phyloP scores from a whole-genome alignment of 257 asterid species.

The Eustoma russellianum region DNA sequence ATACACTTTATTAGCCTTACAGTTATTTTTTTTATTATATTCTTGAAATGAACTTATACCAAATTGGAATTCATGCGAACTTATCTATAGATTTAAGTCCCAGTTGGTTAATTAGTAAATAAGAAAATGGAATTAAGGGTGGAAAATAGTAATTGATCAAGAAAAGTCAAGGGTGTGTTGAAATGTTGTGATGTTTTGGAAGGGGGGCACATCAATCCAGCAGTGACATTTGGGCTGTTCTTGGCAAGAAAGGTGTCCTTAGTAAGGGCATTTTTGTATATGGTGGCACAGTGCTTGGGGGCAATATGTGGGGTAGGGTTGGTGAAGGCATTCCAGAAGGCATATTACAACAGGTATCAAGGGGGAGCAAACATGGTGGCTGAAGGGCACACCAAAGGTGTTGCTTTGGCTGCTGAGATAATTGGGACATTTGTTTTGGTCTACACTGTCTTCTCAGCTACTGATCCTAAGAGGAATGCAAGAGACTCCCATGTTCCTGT shows the following conservation, averaged over 20 bases:
- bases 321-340: slow-evolving; percentile 55
- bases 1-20: too few species aligned
- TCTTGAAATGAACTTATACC: too few species aligned
- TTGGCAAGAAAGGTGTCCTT: slow-evolving; percentile 63
- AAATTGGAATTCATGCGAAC: too few species aligned
- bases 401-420: slow-evolving; percentile 63
- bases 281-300: slow-evolving; percentile 64
- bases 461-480: slow-evolving; percentile 69
- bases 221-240: slow-evolving; percentile 63
- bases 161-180: too few species aligned
- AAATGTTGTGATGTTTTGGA: not conserved
- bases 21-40: too few species aligned
- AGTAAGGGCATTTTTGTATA: slow-evolving; percentile 50
- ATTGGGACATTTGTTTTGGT: slow-evolving; percentile 73
- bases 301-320: slow-evolving; percentile 71
- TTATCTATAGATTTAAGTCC: too few species aligned
- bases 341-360: slow-evolving; percentile 37
- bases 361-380: slow-evolving; percentile 59
- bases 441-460: slow-evolving; percentile 72
- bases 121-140: too few species aligned
- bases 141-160: not conserved
- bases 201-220: slow-evolving; percentile 62
- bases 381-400: slow-evolving; percentile 42
- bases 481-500: slow-evolving; percentile 76
- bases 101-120: too few species aligned